Evolutionary conservation across 23 red algal genomes (phyloP).

Genomic region (Gracilaria domingensis): DNA sequence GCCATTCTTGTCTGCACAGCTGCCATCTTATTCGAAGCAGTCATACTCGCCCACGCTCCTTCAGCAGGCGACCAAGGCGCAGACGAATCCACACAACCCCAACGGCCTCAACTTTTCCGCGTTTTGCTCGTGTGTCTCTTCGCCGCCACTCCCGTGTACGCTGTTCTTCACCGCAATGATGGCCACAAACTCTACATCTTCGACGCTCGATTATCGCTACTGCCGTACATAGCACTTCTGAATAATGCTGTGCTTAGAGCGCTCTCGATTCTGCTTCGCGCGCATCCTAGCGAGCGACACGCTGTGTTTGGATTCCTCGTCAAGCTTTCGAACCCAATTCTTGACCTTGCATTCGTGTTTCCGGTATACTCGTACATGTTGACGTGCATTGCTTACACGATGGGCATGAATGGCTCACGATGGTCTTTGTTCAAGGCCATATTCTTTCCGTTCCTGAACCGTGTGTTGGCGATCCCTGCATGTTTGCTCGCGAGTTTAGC

Average conservation of each 20-base stretch:
- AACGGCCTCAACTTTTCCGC: neutral
- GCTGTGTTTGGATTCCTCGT: neutral
- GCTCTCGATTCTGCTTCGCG: neutral
- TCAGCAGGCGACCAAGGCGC: neutral
- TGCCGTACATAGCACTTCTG: conserved; percentile 8
- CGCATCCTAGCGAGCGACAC: neutral
- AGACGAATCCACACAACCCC: neutral
- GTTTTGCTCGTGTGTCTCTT: neutral
- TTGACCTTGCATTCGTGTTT: conserved; percentile 17
- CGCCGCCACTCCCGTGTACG: neutral
- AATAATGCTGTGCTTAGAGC: conserved; percentile 12
- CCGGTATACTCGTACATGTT: conserved; percentile 6
- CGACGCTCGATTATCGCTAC: neutral
- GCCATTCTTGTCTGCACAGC: conserved; percentile 3
- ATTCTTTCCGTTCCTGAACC: conserved; percentile 9
- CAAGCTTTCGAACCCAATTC: neutral
- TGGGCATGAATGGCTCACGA: neutral
- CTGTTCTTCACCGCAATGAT: conserved; percentile 5
- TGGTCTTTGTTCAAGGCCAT: conserved; percentile 4
- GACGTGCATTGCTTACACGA: neutral
- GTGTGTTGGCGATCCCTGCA: neutral
- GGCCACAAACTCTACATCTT: conserved; percentile 20
- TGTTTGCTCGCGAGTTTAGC: conserved; percentile 3
- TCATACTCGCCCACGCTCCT: neutral
- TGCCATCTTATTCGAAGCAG: neutral